A percentile compares a stretch with the other conserved stretches of the same genome.
These are phyloP conservation scores for Schwanniomyces occidentalis DNA, from an alignment of 805 yeast species.

Conservation along the genomic window DNA sequence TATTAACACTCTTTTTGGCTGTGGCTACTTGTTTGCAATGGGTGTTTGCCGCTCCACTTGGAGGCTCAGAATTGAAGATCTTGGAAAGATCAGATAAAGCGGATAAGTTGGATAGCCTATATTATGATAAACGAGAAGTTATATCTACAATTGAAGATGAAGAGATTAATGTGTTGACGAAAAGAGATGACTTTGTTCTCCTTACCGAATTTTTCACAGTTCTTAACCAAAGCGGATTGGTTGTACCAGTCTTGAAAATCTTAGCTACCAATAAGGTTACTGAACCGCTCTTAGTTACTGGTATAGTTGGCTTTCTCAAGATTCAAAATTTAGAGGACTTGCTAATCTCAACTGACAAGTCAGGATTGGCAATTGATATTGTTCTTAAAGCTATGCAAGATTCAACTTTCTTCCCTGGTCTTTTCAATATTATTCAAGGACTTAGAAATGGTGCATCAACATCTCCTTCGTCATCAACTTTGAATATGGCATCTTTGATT, in stretches of 20 bases:
- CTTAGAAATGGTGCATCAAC: slow-evolving; percentile 14
- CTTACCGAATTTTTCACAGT: slow-evolving; percentile 23
- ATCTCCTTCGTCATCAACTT: slow-evolving; percentile 9
- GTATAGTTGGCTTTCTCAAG: slow-evolving; percentile 22
- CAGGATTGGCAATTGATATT: slow-evolving; percentile 27
- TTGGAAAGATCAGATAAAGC: too few relatives aligned
- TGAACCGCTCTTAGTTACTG: slow-evolving; percentile 23
- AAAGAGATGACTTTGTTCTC: slow-evolving; percentile 18
- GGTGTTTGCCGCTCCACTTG: too few relatives aligned
- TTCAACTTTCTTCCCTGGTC: slow-evolving; percentile 16
- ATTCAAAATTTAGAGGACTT: slow-evolving; percentile 20
- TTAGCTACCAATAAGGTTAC: slow-evolving; percentile 23
- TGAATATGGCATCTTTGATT: slow-evolving; percentile 10
- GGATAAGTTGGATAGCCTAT: too few relatives aligned
- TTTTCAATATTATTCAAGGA: slow-evolving; percentile 15
- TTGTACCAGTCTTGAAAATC: slow-evolving; percentile 17
- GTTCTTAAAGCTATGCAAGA: slow-evolving; percentile 16
- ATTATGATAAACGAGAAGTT: too few relatives aligned
- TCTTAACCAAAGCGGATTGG: slow-evolving; percentile 23
- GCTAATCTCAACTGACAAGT: slow-evolving; percentile 23
- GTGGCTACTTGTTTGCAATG: too few relatives aligned
- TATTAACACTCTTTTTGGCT: too few relatives aligned
- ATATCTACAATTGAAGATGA: background rate
- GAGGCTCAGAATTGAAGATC: too few relatives aligned
- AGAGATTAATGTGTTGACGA: too few relatives aligned